Evolutionary conservation across 139 green algal species (phyloP), one percentile per base, ranked within the genome.

Genomic region (Picochlorum costavermella): DNA sequence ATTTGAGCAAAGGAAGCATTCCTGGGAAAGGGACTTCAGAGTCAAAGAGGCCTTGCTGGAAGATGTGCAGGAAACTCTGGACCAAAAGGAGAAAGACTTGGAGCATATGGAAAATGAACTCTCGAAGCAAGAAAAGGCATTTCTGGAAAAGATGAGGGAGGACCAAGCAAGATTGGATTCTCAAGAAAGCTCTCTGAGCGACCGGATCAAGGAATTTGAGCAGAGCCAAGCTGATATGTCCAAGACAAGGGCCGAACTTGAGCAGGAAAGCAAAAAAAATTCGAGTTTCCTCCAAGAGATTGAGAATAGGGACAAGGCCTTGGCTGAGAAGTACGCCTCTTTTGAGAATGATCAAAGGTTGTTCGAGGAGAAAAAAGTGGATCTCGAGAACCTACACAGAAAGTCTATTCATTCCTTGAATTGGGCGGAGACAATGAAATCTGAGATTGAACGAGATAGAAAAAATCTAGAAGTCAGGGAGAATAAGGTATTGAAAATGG

Each of bases 1-100:
- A 20, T 53, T 53, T 23, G 46, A 53, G n/a, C 17, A 20, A 53
- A 20, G n/a, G 66, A 82, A 57, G 74, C 62, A 17, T 60, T 68
- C 28, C 63, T 82, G 33, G 68, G 71, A 12, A 46, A 51, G n/a
- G 37, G 62, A 63, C 30, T 51, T n/a, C 46, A 78, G 16, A 26
- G 57, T 55, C 48, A 68, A 44, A 64, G 69, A 10, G 50, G 56
- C 3, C 50, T 43, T 44, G 61, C 31, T 53, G 46, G 46, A 53
- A 53, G 46, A 53, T 25, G 17, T 53, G 1, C 0, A 53, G 12
- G 17, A 28, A 28, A 53, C 46, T 11, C 46, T 53, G n/a, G 46
- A 53, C 6, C 17, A 53, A 28, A 53, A 23, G n/a, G n/a, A 53
- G 46, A 23, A 53, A 53, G n/a, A 28, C 17, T 53, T 53, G 16